phyloP scores from a whole-genome alignment of 2,329 filamentous ascomycete species.

The Teratosphaeria viscida region DNA sequence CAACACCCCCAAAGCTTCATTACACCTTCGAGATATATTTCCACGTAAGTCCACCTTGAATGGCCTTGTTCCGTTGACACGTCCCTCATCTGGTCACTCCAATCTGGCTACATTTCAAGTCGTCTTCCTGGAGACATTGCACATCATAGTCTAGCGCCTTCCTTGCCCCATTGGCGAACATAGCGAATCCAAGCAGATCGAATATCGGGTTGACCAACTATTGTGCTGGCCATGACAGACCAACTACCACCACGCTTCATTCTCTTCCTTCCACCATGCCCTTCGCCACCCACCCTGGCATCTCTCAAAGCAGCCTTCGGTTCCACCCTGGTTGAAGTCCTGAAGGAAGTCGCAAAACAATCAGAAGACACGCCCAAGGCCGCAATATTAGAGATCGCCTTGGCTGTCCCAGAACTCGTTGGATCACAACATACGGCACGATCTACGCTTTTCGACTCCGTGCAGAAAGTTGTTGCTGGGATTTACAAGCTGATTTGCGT shows the following conservation, averaged over 20 bases:
- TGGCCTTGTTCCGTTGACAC: too few species aligned
- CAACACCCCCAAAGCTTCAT: background rate
- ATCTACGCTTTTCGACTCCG: conserved; percentile 52
- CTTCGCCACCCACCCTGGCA: conserved; percentile 29
- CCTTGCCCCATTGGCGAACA: background rate
- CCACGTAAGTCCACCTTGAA: background rate
- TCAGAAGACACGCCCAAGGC: conserved; percentile 19
- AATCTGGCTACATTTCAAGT: too few species aligned
- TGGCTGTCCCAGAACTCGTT: conserved; percentile 53
- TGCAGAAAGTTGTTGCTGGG: conserved; percentile 63
- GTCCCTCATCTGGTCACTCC: too few species aligned
- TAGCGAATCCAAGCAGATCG: background rate
- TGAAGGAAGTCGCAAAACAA: conserved; percentile 30
- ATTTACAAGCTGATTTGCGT: conserved; percentile 69
- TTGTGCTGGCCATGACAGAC: conserved; percentile 2
- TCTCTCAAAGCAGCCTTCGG: conserved; percentile 34
- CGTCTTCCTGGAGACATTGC: too few species aligned
- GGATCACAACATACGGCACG: conserved; percentile 41
- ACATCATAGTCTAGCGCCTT: too few species aligned
- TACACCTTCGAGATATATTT: background rate
- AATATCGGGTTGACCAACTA: background rate
- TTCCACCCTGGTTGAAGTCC: conserved; percentile 31
- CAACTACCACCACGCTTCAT: conserved; percentile 23
- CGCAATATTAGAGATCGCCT: conserved; percentile 47
- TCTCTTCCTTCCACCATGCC: conserved; percentile 36